Percentiles rank a stretch among this genome's conserved stretches.
These are phyloP conservation scores for Cystofilobasidium capitatum DNA, from an alignment of 768 basidiomycete species.

Conservation along the genomic window DNA sequence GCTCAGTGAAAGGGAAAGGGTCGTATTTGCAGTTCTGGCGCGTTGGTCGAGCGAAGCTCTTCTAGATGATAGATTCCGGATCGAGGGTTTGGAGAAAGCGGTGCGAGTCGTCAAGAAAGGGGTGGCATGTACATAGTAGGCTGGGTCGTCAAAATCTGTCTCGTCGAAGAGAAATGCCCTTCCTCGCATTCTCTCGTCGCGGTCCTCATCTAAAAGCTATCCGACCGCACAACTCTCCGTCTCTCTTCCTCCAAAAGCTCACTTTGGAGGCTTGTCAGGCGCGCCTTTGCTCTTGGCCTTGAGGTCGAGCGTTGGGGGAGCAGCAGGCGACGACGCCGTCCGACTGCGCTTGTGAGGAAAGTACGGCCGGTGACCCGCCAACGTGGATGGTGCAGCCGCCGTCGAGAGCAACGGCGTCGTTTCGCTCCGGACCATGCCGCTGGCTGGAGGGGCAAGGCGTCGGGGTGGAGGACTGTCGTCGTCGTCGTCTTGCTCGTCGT, in stretches of 20 bases:
- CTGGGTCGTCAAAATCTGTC: neutral
- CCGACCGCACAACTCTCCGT: too few species aligned
- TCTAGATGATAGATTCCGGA: neutral
- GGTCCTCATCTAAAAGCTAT: too few species aligned
- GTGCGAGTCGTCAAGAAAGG: neutral
- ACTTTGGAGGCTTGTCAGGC: neutral
- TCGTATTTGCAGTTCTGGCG: neutral
- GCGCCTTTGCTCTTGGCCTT: too few species aligned
- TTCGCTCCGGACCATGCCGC: neutral
- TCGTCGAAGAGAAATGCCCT: neutral
- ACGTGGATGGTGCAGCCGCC: neutral
- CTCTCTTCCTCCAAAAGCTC: neutral
- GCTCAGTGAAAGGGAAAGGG: neutral
- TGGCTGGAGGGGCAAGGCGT: neutral
- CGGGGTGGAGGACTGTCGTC: neutral
- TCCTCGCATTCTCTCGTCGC: too few species aligned
- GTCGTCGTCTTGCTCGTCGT: constrained; percentile 36
- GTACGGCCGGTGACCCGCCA: constrained; percentile 9
- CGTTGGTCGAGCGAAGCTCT: neutral
- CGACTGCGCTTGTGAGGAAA: constrained; percentile 25
- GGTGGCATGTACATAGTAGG: neutral
- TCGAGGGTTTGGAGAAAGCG: too few species aligned
- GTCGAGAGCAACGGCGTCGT: constrained; percentile 10
- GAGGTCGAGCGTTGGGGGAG: neutral
- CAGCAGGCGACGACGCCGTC: constrained; percentile 7